These are phyloP conservation scores for Theileria parva DNA, from an alignment of 169 alveolate species.

Conservation along the genomic window DNA sequence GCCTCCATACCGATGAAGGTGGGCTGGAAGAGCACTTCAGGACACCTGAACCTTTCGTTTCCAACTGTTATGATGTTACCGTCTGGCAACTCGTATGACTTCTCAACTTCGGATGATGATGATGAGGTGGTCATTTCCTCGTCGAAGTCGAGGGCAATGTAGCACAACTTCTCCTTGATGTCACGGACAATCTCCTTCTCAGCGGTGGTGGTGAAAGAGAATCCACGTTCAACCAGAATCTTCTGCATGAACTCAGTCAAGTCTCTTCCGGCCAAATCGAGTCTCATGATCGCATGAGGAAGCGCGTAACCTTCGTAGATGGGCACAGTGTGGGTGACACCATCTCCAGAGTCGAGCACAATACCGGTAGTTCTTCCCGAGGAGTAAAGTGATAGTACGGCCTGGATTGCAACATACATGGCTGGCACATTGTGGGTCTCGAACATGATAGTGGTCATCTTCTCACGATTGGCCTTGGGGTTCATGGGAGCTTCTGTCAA, in stretches of 20 bases:
- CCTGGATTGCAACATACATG: constrained; percentile 96
- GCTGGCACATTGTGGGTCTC: constrained; percentile 98
- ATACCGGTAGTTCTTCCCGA: constrained; percentile 99
- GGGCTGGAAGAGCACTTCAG: constrained; percentile 97
- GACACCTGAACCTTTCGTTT: constrained; percentile 95
- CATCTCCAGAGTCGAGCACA: constrained; percentile 98
- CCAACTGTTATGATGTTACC: constrained; percentile 94
- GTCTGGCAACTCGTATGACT: constrained; percentile 98
- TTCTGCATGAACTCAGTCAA: constrained; percentile 92
- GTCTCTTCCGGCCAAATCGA: constrained; percentile 98
- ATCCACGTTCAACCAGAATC: constrained; percentile 94
- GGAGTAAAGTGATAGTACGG: constrained; percentile 97
- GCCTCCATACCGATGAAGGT: constrained; percentile 90
- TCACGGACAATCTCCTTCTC: constrained; percentile 97
- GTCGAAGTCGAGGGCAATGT: constrained; percentile 94
- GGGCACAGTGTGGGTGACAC: constrained; percentile 98
- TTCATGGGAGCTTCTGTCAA: constrained; percentile 97
- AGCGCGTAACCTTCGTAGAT: constrained; percentile 98
- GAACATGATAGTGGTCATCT: constrained; percentile 96
- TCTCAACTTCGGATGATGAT: constrained; percentile 89
- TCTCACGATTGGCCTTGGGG: constrained; percentile 95
- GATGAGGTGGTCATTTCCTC: constrained; percentile 90
- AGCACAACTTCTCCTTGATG: constrained; percentile 96
- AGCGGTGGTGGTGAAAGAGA: constrained; percentile 94
- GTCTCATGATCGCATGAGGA: constrained; percentile 94